These are phyloP conservation scores for Russula lepida DNA, from an alignment of 768 basidiomycete species.

Conservation along the genomic window DNA sequence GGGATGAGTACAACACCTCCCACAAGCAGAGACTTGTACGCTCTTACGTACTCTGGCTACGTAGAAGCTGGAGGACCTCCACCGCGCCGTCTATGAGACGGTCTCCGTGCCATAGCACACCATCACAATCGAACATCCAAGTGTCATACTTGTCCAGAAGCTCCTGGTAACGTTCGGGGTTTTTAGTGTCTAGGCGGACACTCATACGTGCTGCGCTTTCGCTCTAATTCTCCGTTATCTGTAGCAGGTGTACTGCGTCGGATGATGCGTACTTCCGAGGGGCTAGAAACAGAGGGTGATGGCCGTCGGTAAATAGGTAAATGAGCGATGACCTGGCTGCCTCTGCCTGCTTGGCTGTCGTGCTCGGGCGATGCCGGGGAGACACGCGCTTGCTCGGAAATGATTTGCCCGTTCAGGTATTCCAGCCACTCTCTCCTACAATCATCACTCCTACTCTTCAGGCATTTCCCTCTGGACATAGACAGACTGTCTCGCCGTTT, in stretches of 20 bases:
- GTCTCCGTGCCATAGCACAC: conserved; percentile 88
- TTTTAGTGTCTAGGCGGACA: conserved; percentile 13
- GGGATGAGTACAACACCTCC: not conserved
- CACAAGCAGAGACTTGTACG: not conserved
- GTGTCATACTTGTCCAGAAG: conserved; percentile 69
- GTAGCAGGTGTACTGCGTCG: not conserved
- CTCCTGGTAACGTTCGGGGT: conserved; percentile 28
- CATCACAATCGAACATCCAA: conserved; percentile 95
- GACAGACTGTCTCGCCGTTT: not conserved
- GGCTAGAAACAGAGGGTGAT: not conserved
- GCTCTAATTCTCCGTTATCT: conserved; percentile 1
- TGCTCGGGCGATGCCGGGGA: not conserved
- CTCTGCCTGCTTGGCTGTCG: not conserved
- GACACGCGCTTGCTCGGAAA: not conserved
- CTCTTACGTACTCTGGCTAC: conserved; percentile 53
- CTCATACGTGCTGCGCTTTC: conserved; percentile 9
- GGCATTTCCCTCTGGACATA: not conserved
- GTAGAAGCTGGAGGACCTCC: conserved; percentile 64
- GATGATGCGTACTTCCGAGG: not conserved
- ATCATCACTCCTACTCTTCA: not conserved
- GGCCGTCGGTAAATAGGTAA: not conserved
- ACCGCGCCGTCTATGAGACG: conserved; percentile 67
- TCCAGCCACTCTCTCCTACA: not conserved
- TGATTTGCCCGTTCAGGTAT: not conserved
- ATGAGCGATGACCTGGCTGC: not conserved